Evolutionary conservation across 805 yeast species (phyloP), one percentile per base, ranked within the genome.

Genomic region (Torulaspora quercuum): DNA sequence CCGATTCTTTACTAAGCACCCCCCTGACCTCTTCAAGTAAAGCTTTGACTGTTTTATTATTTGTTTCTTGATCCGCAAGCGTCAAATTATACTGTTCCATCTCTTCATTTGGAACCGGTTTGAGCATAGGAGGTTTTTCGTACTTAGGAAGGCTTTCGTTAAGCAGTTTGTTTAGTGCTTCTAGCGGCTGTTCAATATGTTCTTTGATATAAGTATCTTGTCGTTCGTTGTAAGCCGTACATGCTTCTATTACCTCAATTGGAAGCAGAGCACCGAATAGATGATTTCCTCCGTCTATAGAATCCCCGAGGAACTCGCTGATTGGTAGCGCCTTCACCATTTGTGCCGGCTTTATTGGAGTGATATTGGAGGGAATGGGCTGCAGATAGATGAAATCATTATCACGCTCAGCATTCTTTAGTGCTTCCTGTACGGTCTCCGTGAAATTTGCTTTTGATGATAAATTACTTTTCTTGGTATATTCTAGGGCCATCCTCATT

Each of bases 371-470:
- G 6, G 95, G 94, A 0, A 86, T 78, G 1, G 66, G 62, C 40
- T 82, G 80, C 25, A 84, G 61, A 57, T 86, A 85, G 5, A 89
- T 78, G 48, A 87, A 65, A 51, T 87, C 89, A 54, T 88, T 88
- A 46, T 88, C 96, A 46, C 78, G 72, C 45, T 82, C 87, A 0
- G 89, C 76, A 3, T 72, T 65, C 11, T 66, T 60, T 7, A 80
- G 51, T 1, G 70, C 66, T 1, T 66, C 69, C 7, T 61, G 53
- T 1, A 83, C 65, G 2, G 69, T 67, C 3, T 57, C 55, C 1
- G 56, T 45, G 12, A 89, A 67, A 0, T 79, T 78, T 8, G 26
- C 29, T 17, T 31, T 42, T 3, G 43, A 33, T 15, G 27, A 29
- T 28, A 33, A 62, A 35, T 66, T 67, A 23, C 70, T 59, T 33